A percentile compares a stretch with the other conserved stretches of the same genome.
These are phyloP conservation scores for Isoetes engelmannii DNA, from an alignment of 83 land plant genomes.

Conservation along the genomic window DNA sequence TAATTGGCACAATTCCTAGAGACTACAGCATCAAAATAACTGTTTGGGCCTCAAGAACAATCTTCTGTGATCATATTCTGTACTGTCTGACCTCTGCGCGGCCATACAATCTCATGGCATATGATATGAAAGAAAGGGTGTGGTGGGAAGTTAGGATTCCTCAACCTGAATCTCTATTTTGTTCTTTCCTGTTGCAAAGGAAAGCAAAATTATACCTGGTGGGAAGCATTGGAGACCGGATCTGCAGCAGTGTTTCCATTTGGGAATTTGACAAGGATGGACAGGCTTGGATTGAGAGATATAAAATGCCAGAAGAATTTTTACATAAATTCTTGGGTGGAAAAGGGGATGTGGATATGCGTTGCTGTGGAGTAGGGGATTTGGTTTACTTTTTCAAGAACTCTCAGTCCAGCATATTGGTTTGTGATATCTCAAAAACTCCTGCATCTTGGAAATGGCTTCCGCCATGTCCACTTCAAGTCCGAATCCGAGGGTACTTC, in stretches of 20 bases:
- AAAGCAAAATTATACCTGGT: conserved; percentile 23
- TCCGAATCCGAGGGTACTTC: no score
- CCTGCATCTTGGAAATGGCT: conserved; percentile 32
- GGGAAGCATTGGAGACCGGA: conserved; percentile 24
- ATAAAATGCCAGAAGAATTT: conserved; percentile 19
- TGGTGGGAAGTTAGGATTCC: conserved; percentile 28
- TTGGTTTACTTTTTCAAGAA: conserved; percentile 28
- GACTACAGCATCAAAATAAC: conserved; percentile 26
- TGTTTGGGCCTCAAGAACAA: conserved; percentile 31
- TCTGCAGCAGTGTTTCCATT: conserved; percentile 25
- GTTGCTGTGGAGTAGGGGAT: conserved; percentile 28
- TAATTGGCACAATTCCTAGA: conserved; percentile 19
- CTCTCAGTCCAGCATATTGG: conserved; percentile 28
- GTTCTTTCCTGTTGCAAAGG: conserved; percentile 21
- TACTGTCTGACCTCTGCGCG: conserved; percentile 34
- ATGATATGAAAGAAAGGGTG: conserved; percentile 20
- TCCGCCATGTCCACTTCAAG: conserved; percentile 24
- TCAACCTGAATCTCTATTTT: conserved; percentile 23
- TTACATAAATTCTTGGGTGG: conserved; percentile 23
- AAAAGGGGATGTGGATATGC: conserved; percentile 20
- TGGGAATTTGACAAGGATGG: conserved; percentile 20
- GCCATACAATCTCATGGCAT: conserved; percentile 30
- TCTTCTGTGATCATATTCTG: conserved; percentile 22
- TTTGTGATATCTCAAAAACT: conserved; percentile 25
- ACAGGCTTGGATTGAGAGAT: conserved; percentile 24